These are phyloP conservation scores for Castanea sativa DNA, from an alignment of 306 rosid species.

Conservation along the genomic window DNA sequence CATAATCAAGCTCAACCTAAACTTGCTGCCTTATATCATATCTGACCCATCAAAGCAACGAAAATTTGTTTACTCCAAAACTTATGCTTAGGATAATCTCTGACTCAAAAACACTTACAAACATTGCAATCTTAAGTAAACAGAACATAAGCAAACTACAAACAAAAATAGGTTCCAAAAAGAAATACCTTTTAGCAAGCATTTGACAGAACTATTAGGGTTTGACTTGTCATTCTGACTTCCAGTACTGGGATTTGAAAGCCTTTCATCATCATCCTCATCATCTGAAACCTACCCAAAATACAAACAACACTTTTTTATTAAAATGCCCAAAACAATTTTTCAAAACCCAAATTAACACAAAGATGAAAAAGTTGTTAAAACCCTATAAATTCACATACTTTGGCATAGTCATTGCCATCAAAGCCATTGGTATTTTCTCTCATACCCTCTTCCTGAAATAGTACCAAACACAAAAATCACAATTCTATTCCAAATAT, in stretches of 20 bases:
- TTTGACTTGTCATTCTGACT: slow-evolving; percentile 66
- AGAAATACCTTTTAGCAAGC: slow-evolving; percentile 42
- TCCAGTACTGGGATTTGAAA: slow-evolving; percentile 48
- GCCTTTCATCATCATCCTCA: slow-evolving; percentile 65
- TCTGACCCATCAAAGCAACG: not conserved
- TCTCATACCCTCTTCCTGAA: slow-evolving; percentile 63
- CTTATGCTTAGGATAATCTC: not conserved
- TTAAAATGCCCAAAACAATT: not conserved
- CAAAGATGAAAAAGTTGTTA: not conserved
- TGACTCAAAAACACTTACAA: not conserved
- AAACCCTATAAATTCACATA: slow-evolving; percentile 9
- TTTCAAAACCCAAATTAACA: not conserved
- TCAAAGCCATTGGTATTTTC: slow-evolving; percentile 39
- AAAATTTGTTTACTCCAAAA: not conserved
- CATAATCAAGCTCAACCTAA: not conserved
- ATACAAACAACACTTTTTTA: not conserved
- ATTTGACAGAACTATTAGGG: slow-evolving; percentile 25
- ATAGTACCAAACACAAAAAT: slow-evolving; percentile 10
- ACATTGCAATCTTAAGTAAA: not conserved
- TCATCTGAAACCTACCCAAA: slow-evolving; percentile 53
- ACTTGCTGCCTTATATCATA: not conserved
- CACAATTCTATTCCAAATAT: not conserved
- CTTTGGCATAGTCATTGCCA: slow-evolving; percentile 43
- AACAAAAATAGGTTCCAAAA: not conserved
- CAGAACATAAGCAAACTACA: not conserved